Conservation (phyloP, 2,329 filamentous ascomycete species). For the Cladorrhinum sp. region DNA sequence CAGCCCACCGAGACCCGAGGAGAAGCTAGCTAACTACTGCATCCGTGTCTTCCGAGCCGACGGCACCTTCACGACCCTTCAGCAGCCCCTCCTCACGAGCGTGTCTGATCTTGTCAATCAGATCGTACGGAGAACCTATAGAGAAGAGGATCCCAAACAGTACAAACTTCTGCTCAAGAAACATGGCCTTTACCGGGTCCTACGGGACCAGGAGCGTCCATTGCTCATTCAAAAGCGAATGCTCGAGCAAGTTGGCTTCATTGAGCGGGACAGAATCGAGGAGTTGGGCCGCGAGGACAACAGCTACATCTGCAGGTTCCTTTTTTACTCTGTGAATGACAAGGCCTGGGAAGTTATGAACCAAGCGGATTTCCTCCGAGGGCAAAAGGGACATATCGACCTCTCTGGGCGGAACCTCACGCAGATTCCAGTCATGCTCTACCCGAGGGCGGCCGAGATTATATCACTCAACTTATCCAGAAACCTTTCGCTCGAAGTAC, state of each 20-base stretch:
- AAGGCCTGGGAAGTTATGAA: slow-evolving; percentile 74
- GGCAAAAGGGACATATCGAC: slow-evolving; percentile 90
- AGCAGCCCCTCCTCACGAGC: slow-evolving; percentile 76
- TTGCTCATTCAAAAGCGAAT: slow-evolving; percentile 88
- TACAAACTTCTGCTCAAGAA: slow-evolving; percentile 96
- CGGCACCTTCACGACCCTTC: slow-evolving; percentile 90
- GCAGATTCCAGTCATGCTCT: slow-evolving; percentile 91
- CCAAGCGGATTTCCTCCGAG: slow-evolving; percentile 76
- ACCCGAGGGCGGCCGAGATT: slow-evolving; percentile 87
- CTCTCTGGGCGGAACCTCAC: slow-evolving; percentile 85
- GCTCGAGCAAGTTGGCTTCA: slow-evolving; percentile 88
- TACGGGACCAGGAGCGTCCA: slow-evolving; percentile 75
- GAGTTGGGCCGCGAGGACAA: slow-evolving; percentile 96
- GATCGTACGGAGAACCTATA: slow-evolving; percentile 89
- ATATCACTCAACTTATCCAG: slow-evolving; percentile 91
- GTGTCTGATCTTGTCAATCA: slow-evolving; percentile 86
- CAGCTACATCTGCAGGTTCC: slow-evolving; percentile 93
- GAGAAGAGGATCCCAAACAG: slow-evolving; percentile 85
- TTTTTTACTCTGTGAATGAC: slow-evolving; percentile 86
- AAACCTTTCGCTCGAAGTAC: slow-evolving; percentile 88
- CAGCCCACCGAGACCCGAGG: slow-evolving; percentile 65
- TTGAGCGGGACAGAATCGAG: slow-evolving; percentile 80
- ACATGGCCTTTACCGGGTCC: slow-evolving; percentile 81
- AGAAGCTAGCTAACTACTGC: slow-evolving; percentile 76
- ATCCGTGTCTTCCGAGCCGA: slow-evolving; percentile 94